A percentile compares a stretch with the other conserved stretches of the same genome.
Conservation (phyloP, 345 rosid species). For the Acer campestre region DNA sequence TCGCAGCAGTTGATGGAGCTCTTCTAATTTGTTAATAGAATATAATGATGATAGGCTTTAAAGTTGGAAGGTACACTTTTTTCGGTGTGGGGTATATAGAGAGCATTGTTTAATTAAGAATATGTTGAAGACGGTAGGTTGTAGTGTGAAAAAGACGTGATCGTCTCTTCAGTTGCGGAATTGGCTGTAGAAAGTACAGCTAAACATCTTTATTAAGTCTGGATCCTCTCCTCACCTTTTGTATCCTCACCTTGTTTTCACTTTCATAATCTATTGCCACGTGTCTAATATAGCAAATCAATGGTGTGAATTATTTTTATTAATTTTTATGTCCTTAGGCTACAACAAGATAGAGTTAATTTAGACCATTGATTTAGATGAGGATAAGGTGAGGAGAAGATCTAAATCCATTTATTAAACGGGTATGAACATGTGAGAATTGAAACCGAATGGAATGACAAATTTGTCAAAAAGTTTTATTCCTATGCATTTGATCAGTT, state of each 20-base stretch:
- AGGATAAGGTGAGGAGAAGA: too few relatives aligned
- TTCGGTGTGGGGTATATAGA: neutral
- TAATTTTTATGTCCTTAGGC: too few relatives aligned
- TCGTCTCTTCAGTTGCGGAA: neutral
- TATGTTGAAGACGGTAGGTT: neutral
- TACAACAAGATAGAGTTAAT: too few relatives aligned
- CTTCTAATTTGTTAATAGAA: slow-evolving; percentile 22
- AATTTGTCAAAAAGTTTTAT: neutral
- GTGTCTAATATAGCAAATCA: too few relatives aligned
- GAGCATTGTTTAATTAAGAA: neutral
- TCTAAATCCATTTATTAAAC: neutral
- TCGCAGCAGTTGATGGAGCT: slow-evolving; percentile 79
- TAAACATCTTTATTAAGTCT: neutral
- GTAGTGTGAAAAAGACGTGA: neutral
- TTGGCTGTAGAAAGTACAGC: neutral
- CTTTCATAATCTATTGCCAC: too few relatives aligned
- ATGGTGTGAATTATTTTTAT: too few relatives aligned
- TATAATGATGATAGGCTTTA: neutral
- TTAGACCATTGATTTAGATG: too few relatives aligned
- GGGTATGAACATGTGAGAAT: slow-evolving; percentile 2
- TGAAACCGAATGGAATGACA: neutral
- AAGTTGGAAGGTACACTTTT: neutral
- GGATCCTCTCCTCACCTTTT: too few relatives aligned
- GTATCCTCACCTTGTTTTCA: too few relatives aligned
- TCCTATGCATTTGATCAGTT: neutral